Percentiles rank a stretch among this genome's conserved stretches.
Conservation (phyloP, 2,329 filamentous ascomycete species). For the Coniochaeta sp. region DNA sequence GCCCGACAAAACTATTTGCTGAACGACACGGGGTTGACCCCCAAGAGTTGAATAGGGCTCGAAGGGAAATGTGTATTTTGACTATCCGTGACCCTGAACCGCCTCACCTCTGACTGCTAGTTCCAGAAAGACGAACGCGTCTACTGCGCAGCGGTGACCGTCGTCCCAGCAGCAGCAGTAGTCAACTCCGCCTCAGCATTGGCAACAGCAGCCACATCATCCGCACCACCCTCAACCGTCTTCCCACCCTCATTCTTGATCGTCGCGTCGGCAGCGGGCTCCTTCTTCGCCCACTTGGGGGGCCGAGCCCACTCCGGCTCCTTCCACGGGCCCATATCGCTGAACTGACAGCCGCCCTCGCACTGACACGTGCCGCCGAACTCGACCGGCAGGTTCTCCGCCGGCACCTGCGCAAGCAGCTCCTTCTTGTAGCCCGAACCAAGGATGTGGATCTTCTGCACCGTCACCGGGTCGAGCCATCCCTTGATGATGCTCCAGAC, state of each 20-base stretch:
- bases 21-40: neutral
- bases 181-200: slow-evolving; percentile 24
- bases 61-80: neutral
- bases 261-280: slow-evolving; percentile 20
- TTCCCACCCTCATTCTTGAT: slow-evolving; percentile 28
- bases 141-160: slow-evolving; percentile 1
- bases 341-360: slow-evolving; percentile 72
- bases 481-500: slow-evolving; percentile 84
- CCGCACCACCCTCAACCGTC: slow-evolving; percentile 25
- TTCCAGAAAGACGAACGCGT: neutral
- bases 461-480: slow-evolving; percentile 95
- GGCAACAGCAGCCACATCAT: slow-evolving; percentile 21
- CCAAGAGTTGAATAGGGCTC: neutral
- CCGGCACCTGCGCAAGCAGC: slow-evolving; percentile 74
- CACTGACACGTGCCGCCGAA: slow-evolving; percentile 85
- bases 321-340: slow-evolving; percentile 86
- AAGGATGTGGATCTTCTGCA: slow-evolving; percentile 90
- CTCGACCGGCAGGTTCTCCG: slow-evolving; percentile 80
- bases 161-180: slow-evolving; percentile 19
- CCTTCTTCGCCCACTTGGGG: slow-evolving; percentile 53
- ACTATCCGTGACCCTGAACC: neutral
- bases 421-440: slow-evolving; percentile 76
- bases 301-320: slow-evolving; percentile 61
- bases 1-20: neutral
- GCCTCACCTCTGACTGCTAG: neutral